Conservation (phyloP, 805 yeast genomes). For the Yarrowia sp. region DNA sequence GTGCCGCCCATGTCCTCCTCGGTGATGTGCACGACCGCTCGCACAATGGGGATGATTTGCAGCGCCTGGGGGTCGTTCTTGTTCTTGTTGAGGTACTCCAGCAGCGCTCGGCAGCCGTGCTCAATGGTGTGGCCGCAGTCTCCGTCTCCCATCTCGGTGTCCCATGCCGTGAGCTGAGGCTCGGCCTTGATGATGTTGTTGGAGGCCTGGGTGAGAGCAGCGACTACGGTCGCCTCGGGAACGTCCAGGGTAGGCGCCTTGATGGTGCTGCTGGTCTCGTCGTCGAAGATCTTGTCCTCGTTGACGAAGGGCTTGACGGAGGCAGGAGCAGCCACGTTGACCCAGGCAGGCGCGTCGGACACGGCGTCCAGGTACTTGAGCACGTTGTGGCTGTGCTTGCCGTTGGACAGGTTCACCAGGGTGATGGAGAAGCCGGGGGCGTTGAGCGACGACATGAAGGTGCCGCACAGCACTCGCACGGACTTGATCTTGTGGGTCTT, state of each 20-base stretch:
- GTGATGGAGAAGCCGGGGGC: constrained; percentile 93
- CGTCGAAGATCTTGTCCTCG: constrained; percentile 30
- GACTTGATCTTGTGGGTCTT: constrained; percentile 65
- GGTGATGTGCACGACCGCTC: constrained; percentile 70
- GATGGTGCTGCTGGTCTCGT: constrained; percentile 25
- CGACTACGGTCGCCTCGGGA: constrained; percentile 43
- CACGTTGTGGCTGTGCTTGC: constrained; percentile 53
- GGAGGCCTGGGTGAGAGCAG: constrained; percentile 32
- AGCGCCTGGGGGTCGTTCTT: constrained; percentile 53
- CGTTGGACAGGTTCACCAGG: constrained; percentile 69
- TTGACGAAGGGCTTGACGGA: constrained; percentile 22
- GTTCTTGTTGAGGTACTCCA: constrained; percentile 58
- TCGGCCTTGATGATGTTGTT: constrained; percentile 52
- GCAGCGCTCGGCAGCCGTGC: constrained; percentile 77
- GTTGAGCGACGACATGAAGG: constrained; percentile 86
- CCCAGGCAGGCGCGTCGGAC: constrained; percentile 86
- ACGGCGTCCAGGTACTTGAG: constrained; percentile 70
- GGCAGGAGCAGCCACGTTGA: constrained; percentile 3
- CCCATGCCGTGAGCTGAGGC: constrained; percentile 83
- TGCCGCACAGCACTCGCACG: constrained; percentile 73
- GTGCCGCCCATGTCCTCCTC: constrained; percentile 97
- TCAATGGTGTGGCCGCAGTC: constrained; percentile 94
- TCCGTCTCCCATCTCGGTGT: constrained; percentile 93
- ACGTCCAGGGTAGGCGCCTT: constrained; percentile 42
- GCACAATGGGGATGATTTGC: constrained; percentile 51